phyloP scores from a whole-genome alignment of 495 filamentous ascomycete genomes.

The Letharia columbiana region DNA sequence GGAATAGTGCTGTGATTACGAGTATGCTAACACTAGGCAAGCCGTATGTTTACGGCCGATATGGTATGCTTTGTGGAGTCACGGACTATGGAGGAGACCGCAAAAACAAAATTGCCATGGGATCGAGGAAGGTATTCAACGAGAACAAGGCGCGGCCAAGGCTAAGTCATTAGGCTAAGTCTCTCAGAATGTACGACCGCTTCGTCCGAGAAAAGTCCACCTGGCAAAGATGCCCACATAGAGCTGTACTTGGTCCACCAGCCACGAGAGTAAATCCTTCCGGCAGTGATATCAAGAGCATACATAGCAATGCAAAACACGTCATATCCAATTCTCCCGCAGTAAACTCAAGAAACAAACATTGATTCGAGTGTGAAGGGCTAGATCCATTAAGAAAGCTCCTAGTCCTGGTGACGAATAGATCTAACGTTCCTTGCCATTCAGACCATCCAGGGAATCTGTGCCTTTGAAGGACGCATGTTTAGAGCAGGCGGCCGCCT shows the following conservation, averaged over 20 bases:
- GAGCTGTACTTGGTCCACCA: not conserved
- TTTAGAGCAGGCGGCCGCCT: not conserved
- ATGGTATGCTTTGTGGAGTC: not conserved
- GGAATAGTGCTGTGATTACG: not conserved
- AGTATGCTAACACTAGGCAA: not conserved
- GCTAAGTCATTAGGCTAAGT: not conserved
- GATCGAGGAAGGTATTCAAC: not conserved
- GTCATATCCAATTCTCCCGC: not conserved
- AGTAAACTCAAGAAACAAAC: not conserved
- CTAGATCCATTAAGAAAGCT: not conserved
- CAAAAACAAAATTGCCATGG: not conserved
- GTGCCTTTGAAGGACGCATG: not conserved
- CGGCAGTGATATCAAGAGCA: not conserved
- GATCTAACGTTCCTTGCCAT: not conserved
- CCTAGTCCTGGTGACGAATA: not conserved
- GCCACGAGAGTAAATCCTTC: not conserved
- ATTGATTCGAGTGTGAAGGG: not conserved
- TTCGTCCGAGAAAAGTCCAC: not conserved
- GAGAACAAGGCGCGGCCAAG: not conserved
- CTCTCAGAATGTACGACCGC: not conserved
- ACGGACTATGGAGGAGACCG: not conserved
- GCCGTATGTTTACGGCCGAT: not conserved
- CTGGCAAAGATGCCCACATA: not conserved
- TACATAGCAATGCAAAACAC: not conserved
- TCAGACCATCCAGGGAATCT: constrained; percentile 2